These are phyloP conservation scores for Pestalotiopsis sp. DNA, from an alignment of 2,329 filamentous ascomycete species.

Conservation along the genomic window DNA sequence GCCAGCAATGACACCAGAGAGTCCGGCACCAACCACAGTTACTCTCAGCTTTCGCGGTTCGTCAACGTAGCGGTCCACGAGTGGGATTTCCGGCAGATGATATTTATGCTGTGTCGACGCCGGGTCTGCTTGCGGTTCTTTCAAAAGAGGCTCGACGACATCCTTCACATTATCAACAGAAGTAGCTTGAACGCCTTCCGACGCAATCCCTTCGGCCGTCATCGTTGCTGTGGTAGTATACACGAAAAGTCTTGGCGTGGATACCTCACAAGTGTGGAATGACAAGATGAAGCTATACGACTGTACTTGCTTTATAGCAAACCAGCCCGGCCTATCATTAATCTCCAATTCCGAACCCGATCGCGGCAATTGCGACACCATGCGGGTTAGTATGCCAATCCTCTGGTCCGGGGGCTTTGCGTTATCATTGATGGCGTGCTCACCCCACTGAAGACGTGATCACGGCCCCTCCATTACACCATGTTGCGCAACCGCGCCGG, in stretches of 20 bases:
- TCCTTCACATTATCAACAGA: background rate
- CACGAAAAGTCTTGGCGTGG: background rate
- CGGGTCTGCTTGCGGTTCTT: background rate
- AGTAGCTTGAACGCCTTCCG: background rate
- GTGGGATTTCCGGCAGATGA: constrained; percentile 8
- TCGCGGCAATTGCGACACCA: constrained; percentile 9
- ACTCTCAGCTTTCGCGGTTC: constrained; percentile 53
- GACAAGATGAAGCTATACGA: background rate
- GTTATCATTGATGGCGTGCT: constrained; percentile 12
- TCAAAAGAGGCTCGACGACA: background rate
- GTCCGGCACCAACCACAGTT: constrained; percentile 65
- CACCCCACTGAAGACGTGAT: constrained; percentile 13
- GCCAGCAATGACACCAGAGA: constrained; percentile 66
- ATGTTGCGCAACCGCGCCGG: background rate
- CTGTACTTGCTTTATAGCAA: background rate
- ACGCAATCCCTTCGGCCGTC: constrained; percentile 8
- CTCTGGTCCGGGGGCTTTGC: background rate
- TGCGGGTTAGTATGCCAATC: background rate
- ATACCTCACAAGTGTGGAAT: background rate
- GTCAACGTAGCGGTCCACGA: constrained; percentile 46
- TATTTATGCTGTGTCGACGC: background rate
- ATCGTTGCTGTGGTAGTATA: background rate
- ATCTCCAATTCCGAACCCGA: constrained; percentile 2
- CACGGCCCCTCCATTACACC: constrained; percentile 11
- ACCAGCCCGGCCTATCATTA: background rate